These are phyloP conservation scores for Suillus luteus DNA, from an alignment of 768 basidiomycete species.

Conservation along the genomic window DNA sequence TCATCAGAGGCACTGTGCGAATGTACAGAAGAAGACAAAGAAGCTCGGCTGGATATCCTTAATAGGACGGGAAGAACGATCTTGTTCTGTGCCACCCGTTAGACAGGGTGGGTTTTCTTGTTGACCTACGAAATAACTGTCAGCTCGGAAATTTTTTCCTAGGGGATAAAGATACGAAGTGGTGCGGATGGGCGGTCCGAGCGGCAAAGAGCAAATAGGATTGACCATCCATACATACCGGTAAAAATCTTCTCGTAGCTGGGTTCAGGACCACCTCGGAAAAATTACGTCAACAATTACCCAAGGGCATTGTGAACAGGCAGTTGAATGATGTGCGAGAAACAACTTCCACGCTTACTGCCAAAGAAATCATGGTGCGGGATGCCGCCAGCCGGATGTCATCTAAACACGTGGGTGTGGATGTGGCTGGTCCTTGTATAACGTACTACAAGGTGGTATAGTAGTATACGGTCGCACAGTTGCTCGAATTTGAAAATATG, in stretches of 20 bases:
- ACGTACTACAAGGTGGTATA: not conserved
- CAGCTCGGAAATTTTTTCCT: not conserved
- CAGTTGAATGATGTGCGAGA: not conserved
- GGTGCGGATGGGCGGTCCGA: not conserved
- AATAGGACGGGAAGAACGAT: not conserved
- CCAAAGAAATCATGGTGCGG: not conserved
- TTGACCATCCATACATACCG: not conserved
- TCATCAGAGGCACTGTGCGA: not conserved
- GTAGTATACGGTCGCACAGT: not conserved
- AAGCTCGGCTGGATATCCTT: not conserved
- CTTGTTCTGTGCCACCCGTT: not conserved
- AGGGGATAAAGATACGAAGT: not conserved
- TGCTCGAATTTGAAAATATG: conserved; percentile 4
- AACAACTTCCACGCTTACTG: not conserved
- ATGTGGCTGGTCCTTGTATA: not conserved
- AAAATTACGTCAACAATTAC: not conserved
- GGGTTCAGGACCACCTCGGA: not conserved
- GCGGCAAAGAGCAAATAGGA: not conserved
- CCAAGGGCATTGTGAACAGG: not conserved
- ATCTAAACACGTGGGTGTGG: not conserved
- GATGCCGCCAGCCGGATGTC: not conserved
- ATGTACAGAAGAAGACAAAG: not conserved
- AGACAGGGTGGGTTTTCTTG: not conserved
- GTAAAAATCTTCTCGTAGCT: not conserved
- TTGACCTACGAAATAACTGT: not conserved